These are phyloP conservation scores for Pulveroboletus sp. DNA, from an alignment of 768 basidiomycete genomes.

Conservation along the genomic window DNA sequence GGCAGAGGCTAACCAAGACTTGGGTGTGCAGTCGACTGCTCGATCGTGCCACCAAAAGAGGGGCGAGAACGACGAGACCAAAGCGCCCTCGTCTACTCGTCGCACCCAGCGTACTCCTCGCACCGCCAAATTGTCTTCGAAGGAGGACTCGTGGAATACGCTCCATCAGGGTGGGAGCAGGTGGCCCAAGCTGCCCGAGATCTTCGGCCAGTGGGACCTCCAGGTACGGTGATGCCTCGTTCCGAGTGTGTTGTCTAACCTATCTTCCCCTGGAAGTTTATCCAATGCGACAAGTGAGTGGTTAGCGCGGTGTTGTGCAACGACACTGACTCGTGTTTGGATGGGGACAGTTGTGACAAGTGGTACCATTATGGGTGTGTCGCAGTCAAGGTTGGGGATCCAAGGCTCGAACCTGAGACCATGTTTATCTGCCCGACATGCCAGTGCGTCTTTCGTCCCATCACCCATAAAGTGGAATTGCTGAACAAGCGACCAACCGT, in stretches of 20 bases:
- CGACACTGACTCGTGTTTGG: neutral
- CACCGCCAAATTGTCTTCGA: neutral
- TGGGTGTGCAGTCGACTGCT: neutral
- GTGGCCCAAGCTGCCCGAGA: conserved; percentile 16
- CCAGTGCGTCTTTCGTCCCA: conserved; percentile 15
- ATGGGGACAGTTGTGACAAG: conserved; percentile 32
- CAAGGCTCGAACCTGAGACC: conserved; percentile 29
- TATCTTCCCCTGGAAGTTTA: conserved; percentile 20
- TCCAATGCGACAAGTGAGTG: conserved; percentile 35
- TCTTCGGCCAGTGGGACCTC: conserved; percentile 18
- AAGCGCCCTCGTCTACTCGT: neutral
- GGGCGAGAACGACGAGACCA: neutral
- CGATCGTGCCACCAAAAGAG: neutral
- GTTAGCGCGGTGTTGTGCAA: too few species aligned
- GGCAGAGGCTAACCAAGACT: neutral
- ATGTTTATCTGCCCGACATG: conserved; percentile 46
- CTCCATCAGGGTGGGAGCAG: neutral
- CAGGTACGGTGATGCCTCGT: conserved; percentile 15
- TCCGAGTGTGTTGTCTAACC: neutral
- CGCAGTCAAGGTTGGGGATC: conserved; percentile 37
- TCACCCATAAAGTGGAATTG: neutral
- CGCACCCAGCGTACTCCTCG: neutral
- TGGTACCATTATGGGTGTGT: conserved; percentile 58
- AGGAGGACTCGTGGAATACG: neutral
- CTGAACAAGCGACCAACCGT: neutral